Evolutionary conservation across 768 basidiomycete genomes (phyloP), one percentile per base, ranked within the genome.

Genomic region (Lyophyllum decastes): DNA sequence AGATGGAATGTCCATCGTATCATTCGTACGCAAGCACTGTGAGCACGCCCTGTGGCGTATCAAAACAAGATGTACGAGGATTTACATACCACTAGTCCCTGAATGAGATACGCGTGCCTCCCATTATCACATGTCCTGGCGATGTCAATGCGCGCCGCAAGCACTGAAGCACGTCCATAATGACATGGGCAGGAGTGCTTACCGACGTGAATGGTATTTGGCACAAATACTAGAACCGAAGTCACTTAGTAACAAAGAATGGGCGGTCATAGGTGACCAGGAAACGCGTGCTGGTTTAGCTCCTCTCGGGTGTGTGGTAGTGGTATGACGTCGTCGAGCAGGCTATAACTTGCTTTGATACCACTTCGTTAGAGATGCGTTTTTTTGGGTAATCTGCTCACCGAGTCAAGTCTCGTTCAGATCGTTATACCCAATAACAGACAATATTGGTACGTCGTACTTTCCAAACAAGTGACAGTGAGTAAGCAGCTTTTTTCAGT

Each of bases 201-300:
- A 55, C 44, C 83, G 79, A 79, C 66, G 3, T 69, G 44, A 46
- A 70, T 67, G 1, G 84, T 83, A 30, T 68, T 68, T 0, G 80
- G 80, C 12, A 78, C 64, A 38, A 82, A 71, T 5, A 85, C 81
- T 46, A 87, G 75, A 27, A 83, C 66, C 11, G 85, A 84, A 53
- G 81, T 80, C 11, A 63, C 68, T 72, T 82, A 84, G 68, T 81
- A 84, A 55, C 72, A 72, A 22, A 80, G 54, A 1, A 82, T 21
- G 16, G 77, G 66, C 1, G 81, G 82, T 17, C 79, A 19, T 27
- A 84, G 58, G 49, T 75, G 68, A 8, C 72, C 71, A 30, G 65
- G 61, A 61, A 76, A 76, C 25, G 72, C 69, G 46, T 67, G 38
- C 26, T 58, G 24, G 2, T 71, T 73, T n/a, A 82, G 50, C 5